These are phyloP conservation scores for Phytophthora cryptogea DNA, from an alignment of 352 stramenopile genomes.

Conservation along the genomic window DNA sequence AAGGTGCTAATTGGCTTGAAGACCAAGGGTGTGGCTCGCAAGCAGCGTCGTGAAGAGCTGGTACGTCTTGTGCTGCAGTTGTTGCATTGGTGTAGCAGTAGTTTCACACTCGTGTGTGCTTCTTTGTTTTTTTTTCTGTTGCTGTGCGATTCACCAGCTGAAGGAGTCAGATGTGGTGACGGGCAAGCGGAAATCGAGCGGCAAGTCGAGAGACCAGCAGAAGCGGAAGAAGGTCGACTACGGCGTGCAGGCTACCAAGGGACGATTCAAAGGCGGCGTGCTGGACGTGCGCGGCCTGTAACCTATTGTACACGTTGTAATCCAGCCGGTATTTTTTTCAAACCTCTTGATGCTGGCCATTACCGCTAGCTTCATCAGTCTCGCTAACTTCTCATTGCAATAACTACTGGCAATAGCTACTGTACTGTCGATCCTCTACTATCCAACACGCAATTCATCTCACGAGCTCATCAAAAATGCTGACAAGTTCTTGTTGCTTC, in stretches of 20 bases:
- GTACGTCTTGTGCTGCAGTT: conserved; percentile 28
- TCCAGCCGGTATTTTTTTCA: conserved; percentile 4
- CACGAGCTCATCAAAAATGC: too few relatives aligned
- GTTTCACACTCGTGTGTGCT: conserved; percentile 1
- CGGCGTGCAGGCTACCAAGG: conserved; percentile 76
- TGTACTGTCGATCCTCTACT: too few relatives aligned
- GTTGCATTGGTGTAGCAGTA: background rate
- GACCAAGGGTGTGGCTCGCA: conserved; percentile 58
- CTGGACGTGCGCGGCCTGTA: conserved; percentile 65
- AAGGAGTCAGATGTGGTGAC: conserved; percentile 75
- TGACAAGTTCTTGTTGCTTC: background rate
- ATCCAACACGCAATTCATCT: too few relatives aligned
- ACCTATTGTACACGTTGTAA: conserved; percentile 26
- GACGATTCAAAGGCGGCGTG: conserved; percentile 75
- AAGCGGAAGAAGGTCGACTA: conserved; percentile 79
- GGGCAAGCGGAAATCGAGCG: conserved; percentile 61
- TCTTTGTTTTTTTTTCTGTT: conserved; percentile 8
- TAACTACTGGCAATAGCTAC: too few relatives aligned
- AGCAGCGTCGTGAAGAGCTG: conserved; percentile 62
- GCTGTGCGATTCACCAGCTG: conserved; percentile 33
- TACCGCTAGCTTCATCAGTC: conserved; percentile 1
- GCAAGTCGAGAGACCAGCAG: conserved; percentile 46
- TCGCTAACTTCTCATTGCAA: background rate
- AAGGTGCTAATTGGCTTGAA: conserved; percentile 76
- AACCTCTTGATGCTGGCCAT: background rate